These are phyloP conservation scores for Mycena vulgaris DNA, from an alignment of 768 basidiomycete species.

Conservation along the genomic window DNA sequence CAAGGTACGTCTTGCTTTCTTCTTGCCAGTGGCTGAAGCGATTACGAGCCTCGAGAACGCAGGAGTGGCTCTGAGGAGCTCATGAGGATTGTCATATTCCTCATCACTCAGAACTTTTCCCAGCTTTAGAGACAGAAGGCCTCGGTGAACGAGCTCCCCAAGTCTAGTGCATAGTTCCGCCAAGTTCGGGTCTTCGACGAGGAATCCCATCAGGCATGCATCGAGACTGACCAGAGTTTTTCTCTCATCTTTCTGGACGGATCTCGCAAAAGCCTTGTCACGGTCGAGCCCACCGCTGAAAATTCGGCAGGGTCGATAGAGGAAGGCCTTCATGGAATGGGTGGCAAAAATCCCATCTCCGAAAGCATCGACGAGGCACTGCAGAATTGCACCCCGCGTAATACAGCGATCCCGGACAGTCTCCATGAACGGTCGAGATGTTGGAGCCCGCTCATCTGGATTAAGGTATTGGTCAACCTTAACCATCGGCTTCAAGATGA, in stretches of 20 bases:
- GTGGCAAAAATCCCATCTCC: slow-evolving; percentile 19
- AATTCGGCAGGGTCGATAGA: too few species aligned
- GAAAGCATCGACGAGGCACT: slow-evolving; percentile 2
- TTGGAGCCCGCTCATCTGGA: background rate
- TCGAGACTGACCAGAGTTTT: background rate
- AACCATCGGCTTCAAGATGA: slow-evolving; percentile 14
- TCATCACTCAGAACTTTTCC: background rate
- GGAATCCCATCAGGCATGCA: background rate
- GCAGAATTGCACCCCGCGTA: slow-evolving; percentile 11
- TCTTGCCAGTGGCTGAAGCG: background rate
- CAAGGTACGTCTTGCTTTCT: background rate
- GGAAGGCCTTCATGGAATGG: background rate
- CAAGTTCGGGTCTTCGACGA: background rate
- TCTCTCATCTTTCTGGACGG: background rate
- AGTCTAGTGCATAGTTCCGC: background rate
- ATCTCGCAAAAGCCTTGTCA: background rate
- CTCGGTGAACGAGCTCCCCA: slow-evolving; percentile 7
- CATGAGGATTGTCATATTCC: slow-evolving; percentile 12
- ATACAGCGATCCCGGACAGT: slow-evolving; percentile 6
- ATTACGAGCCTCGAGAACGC: background rate
- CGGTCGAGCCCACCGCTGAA: background rate
- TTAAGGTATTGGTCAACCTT: slow-evolving; percentile 3
- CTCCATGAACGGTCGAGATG: background rate
- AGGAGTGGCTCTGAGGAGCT: background rate
- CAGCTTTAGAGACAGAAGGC: slow-evolving; percentile 11